Conservation (phyloP, 2,329 filamentous ascomycete species). For the Neonectria neomacrospora region DNA sequence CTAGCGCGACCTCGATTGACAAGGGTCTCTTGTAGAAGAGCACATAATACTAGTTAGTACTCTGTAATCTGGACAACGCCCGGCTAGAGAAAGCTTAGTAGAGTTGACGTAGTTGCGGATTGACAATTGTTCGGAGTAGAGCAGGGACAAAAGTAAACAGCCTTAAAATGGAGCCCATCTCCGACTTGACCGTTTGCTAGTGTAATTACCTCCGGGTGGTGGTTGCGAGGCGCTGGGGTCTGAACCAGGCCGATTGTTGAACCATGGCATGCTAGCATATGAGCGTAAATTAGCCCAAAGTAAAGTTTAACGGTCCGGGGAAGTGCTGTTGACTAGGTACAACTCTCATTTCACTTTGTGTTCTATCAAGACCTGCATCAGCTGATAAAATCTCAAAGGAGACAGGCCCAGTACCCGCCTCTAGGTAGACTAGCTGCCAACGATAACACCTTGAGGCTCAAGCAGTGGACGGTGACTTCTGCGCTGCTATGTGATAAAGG, state of each 20-base stretch:
- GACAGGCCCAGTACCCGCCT: neutral
- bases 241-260: neutral
- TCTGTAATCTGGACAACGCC: neutral
- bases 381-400: neutral
- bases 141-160: neutral
- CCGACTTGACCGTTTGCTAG: neutral
- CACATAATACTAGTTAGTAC: no score
- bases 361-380: neutral
- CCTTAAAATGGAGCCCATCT: neutral
- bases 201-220: neutral
- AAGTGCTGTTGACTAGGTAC: neutral
- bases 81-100: neutral
- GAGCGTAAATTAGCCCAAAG: no score
- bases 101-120: neutral
- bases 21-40: neutral
- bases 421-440: no score
- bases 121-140: neutral
- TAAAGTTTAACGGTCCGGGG: neutral
- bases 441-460: neutral
- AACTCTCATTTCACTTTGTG: neutral
- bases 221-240: neutral
- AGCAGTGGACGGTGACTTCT: neutral
- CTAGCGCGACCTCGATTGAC: neutral
- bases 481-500: neutral
- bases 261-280: no score